Evolutionary conservation across 2,329 filamentous ascomycete genomes (phyloP).

Genomic region (Whalleya microplaca): DNA sequence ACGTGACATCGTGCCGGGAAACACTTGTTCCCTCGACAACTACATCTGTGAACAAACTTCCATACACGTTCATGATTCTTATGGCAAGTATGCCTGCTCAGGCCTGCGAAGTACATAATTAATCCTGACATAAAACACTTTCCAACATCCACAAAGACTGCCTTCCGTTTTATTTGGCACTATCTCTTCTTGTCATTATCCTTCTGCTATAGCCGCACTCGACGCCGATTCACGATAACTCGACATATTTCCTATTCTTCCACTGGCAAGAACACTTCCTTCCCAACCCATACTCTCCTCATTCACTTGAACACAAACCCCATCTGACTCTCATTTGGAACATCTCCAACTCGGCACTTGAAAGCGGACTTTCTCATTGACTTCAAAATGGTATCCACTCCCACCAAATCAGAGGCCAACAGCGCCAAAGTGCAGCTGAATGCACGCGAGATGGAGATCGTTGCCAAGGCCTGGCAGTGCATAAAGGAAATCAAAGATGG

Average conservation of each 20-base stretch:
- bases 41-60: background rate
- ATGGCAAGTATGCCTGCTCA: background rate
- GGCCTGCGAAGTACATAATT: no score
- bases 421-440: constrained; percentile 1
- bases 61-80: background rate
- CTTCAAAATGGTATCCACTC: constrained; percentile 6
- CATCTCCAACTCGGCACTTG: background rate
- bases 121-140: no score
- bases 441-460: constrained; percentile 16
- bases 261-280: background rate
- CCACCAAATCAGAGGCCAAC: constrained; percentile 3
- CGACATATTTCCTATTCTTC: background rate
- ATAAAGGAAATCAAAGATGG: constrained; percentile 16
- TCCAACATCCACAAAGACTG: no score
- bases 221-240: background rate
- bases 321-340: background rate
- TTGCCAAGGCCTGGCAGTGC: constrained; percentile 18
- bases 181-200: background rate
- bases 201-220: background rate
- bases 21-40: background rate
- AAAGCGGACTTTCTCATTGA: background rate
- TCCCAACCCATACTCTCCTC: background rate
- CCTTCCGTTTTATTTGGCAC: background rate
- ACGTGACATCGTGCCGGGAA: background rate
- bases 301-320: background rate